These are phyloP conservation scores for Teratosphaeria viscida DNA, from an alignment of 2,329 filamentous ascomycete species.

Conservation along the genomic window DNA sequence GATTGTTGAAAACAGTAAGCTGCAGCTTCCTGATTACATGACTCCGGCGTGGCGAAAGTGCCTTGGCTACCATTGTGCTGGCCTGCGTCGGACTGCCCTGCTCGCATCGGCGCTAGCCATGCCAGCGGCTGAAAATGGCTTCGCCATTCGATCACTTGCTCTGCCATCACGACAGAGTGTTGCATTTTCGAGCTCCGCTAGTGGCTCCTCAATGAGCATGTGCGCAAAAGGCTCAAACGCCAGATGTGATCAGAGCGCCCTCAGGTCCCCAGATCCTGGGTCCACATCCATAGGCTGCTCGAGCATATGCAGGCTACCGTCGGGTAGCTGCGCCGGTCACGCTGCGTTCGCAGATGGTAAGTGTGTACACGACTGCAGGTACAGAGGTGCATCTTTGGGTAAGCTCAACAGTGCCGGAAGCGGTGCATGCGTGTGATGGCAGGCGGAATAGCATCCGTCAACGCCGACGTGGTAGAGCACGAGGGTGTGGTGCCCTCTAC, in stretches of 20 bases:
- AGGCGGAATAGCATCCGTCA: background rate
- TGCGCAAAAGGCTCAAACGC: constrained; percentile 10
- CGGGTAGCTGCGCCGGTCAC: constrained; percentile 15
- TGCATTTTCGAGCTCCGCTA: background rate
- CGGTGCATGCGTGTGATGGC: background rate
- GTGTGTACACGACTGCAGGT: constrained; percentile 15
- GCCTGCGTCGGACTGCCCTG: background rate
- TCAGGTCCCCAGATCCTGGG: constrained; percentile 8
- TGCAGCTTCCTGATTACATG: background rate
- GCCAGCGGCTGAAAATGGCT: background rate
- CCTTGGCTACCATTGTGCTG: background rate
- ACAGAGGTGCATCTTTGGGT: background rate
- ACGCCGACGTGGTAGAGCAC: background rate
- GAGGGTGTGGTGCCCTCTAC: background rate
- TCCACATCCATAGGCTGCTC: constrained; percentile 9
- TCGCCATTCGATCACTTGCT: background rate
- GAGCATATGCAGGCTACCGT: constrained; percentile 20
- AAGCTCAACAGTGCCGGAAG: background rate
- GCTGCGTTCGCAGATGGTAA: constrained; percentile 24
- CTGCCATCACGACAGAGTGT: background rate
- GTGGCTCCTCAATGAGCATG: background rate
- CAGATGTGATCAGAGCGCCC: constrained; percentile 5
- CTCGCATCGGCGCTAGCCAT: background rate
- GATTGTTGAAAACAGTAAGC: background rate
- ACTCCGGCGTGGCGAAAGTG: background rate